Evolutionary conservation across 495 filamentous ascomycete species (phyloP).

Genomic region (Lophiostoma macrostomum): DNA sequence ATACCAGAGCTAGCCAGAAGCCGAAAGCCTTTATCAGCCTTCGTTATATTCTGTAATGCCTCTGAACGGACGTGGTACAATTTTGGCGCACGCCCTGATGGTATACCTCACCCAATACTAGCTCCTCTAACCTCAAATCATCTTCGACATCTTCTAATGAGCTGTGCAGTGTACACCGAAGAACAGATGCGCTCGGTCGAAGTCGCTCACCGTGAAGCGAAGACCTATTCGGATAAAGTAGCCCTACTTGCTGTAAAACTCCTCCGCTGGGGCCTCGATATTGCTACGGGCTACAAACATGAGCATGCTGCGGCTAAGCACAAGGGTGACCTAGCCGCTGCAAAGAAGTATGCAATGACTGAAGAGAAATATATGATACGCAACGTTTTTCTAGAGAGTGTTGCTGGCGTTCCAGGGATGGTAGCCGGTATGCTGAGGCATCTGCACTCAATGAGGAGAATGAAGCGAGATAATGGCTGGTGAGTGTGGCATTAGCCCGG

Average conservation of each 20-base stretch:
- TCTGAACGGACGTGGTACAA: too few relatives aligned
- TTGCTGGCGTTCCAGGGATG: constrained; percentile 95
- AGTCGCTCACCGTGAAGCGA: constrained; percentile 65
- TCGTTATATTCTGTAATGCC: too few relatives aligned
- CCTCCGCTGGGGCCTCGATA: constrained; percentile 65
- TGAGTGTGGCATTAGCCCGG: constrained; percentile 28
- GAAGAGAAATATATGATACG: constrained; percentile 76
- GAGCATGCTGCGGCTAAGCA: constrained; percentile 49
- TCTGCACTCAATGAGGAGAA: constrained; percentile 71
- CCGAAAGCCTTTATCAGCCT: too few relatives aligned
- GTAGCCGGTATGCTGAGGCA: constrained; percentile 92
- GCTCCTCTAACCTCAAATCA: constrained; percentile 43
- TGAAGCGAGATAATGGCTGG: constrained; percentile 96
- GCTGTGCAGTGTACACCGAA: constrained; percentile 51
- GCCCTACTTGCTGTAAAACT: constrained; percentile 61
- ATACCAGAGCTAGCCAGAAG: too few relatives aligned
- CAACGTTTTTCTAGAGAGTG: constrained; percentile 89
- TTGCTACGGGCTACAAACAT: constrained; percentile 70
- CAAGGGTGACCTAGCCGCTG: constrained; percentile 41
- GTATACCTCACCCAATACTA: too few relatives aligned
- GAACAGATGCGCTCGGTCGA: constrained; percentile 61
- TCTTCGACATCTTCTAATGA: constrained; percentile 39
- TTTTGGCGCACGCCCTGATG: too few relatives aligned
- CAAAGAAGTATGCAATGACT: constrained; percentile 58
- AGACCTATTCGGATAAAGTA: constrained; percentile 64